Evolutionary conservation across 768 basidiomycete genomes (phyloP).

Genomic region (Clavulina sp.): DNA sequence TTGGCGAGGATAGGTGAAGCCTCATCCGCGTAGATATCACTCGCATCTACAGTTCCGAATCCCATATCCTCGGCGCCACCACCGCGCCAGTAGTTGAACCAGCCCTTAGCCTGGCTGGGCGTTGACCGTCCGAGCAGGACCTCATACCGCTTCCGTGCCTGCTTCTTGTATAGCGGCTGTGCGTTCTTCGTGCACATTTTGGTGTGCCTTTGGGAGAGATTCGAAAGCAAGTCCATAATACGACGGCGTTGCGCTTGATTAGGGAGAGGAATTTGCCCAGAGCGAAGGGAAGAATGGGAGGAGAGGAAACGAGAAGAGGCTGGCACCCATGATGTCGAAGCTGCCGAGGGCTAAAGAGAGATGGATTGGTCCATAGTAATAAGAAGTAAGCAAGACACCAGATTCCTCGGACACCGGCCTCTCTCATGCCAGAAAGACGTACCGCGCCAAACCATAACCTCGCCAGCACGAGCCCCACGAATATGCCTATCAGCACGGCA

Average conservation of each 20-base stretch:
- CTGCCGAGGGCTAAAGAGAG: background rate
- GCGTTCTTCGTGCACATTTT: slow-evolving; percentile 74
- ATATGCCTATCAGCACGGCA: slow-evolving; percentile 37
- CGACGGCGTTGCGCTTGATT: slow-evolving; percentile 70
- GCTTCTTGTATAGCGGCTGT: slow-evolving; percentile 71
- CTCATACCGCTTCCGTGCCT: slow-evolving; percentile 71
- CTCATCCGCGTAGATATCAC: background rate
- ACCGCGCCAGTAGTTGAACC: slow-evolving; percentile 23
- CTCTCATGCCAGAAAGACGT: background rate
- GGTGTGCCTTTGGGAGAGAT: slow-evolving; percentile 82
- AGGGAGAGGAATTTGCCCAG: slow-evolving; percentile 48
- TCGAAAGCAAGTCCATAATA: slow-evolving; percentile 71
- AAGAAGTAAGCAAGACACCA: background rate
- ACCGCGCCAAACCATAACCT: slow-evolving; percentile 16
- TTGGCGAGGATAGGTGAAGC: slow-evolving; percentile 5
- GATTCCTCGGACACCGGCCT: background rate
- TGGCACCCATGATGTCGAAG: slow-evolving; percentile 10
- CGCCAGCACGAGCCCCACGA: slow-evolving; percentile 42
- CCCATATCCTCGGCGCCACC: slow-evolving; percentile 11
- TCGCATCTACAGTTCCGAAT: background rate
- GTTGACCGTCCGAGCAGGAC: slow-evolving; percentile 48
- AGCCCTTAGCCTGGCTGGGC: slow-evolving; percentile 36
- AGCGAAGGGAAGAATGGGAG: slow-evolving; percentile 3
- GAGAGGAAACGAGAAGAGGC: slow-evolving; percentile 5
- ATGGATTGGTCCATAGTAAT: background rate